A percentile compares a stretch with the other conserved stretches of the same genome.
Conservation (phyloP, 2,329 filamentous ascomycete species). For the Lachnellula cervina region DNA sequence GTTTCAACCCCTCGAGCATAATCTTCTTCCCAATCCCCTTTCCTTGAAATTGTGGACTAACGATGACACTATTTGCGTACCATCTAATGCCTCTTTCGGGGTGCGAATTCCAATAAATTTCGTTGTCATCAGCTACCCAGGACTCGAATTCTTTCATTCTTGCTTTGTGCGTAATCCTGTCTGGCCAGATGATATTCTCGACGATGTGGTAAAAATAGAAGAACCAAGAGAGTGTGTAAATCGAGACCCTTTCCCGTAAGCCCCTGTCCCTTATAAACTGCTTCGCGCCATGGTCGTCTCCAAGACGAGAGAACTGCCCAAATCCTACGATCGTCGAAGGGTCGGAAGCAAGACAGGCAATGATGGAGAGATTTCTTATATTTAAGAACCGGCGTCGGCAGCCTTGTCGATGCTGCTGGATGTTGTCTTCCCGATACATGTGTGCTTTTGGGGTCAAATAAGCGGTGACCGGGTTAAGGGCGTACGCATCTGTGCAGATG, state of each 20-base stretch:
- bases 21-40: conserved; percentile 23
- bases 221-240: conserved; percentile 7
- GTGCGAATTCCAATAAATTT: conserved; percentile 18
- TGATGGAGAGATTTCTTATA: conserved; percentile 7
- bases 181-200: conserved; percentile 11
- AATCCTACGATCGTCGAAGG: conserved; percentile 13
- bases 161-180: conserved; percentile 11
- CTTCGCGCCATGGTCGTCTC: conserved; percentile 17
- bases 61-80: conserved; percentile 19
- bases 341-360: conserved; percentile 13
- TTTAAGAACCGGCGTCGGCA: conserved; percentile 7
- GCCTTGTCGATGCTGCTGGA: conserved; percentile 5
- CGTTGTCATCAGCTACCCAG: conserved; percentile 7
- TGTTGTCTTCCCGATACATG: conserved; percentile 9
- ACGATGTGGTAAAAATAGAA: conserved; percentile 7
- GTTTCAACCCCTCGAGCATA: conserved; percentile 16
- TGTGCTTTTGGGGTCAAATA: conserved; percentile 13
- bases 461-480: conserved; percentile 4
- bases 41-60: conserved; percentile 20
- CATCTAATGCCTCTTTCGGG: conserved; percentile 20
- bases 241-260: neutral
- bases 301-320: conserved; percentile 16
- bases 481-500: conserved; percentile 11
- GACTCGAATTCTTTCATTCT: conserved; percentile 3
- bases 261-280: neutral